Evolutionary conservation across 2,329 filamentous ascomycete genomes (phyloP), one percentile per base, ranked within the genome.

Genomic region (Fusarium sulawesiense): DNA sequence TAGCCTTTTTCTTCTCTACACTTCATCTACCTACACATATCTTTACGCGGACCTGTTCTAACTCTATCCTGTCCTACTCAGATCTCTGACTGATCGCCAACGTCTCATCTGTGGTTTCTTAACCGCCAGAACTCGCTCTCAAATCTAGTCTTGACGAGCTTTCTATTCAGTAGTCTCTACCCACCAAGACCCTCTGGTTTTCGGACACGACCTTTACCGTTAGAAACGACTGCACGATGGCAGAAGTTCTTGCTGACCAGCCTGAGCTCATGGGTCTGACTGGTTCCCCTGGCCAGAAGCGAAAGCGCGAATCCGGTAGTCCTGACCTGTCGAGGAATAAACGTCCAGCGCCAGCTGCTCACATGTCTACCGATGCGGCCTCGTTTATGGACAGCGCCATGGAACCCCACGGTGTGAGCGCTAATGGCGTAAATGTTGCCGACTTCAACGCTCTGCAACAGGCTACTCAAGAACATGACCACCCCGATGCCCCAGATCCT

Each of bases 371-470:
- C 72, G 84, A 84, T 37, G 79, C 84, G 23, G 81, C 84, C 4
- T 82, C 85, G 16, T 88, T 87, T 72, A 86, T 88, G 32, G 86
- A 88, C 68, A 85, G 80, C 69, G 83, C 85, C 45, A 84, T 87
- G 29, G 85, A 87, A 63, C 77, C 71, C 32, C 78, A 81, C 34
- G 78, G 76, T 5, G 80, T 80, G 30, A 78, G 77, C 14, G 80
- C 80, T 16, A 78, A 78, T 14, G 81, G 80, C 20, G 83, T 85
- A 51, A 84, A 83, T 30, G 84, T 85, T 29, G 84, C 86, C 64
- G 86, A 88, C 71, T 87, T 88, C 72, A 85, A 82, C 66, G 86
- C 86, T 32, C 82, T 88, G 8, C 85, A 87, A 68, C 86, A 88
- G 73, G 86, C 86, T 12, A 81, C 86, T 8, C 78, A 79, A 46